These are phyloP conservation scores for Fraxinus americana DNA, from an alignment of 257 asterid genomes.

Conservation along the genomic window DNA sequence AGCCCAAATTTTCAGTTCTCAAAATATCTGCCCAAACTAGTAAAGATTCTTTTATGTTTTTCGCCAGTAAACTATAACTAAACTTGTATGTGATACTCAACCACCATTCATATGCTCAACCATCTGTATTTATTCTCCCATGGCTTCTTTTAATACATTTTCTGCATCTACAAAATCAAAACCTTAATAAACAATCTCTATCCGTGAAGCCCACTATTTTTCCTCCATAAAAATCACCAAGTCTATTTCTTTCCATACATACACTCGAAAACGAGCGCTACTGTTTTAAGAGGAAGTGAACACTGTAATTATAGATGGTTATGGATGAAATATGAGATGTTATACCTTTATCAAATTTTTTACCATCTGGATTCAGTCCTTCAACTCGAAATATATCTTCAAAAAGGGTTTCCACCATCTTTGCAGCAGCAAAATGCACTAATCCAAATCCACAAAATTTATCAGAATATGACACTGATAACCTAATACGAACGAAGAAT, in stretches of 20 bases:
- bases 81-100: neutral
- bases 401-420: slow-evolving; percentile 80
- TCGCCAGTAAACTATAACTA: neutral
- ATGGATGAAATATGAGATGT: neutral
- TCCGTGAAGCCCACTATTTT: neutral
- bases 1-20: neutral
- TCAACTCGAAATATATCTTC: slow-evolving; percentile 75
- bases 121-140: neutral
- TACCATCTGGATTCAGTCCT: slow-evolving; percentile 75
- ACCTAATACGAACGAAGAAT: neutral
- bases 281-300: neutral
- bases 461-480: neutral
- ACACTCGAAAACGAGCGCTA: neutral
- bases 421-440: slow-evolving; percentile 19
- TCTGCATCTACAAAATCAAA: neutral
- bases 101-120: neutral
- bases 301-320: neutral
- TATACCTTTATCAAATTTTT: slow-evolving; percentile 75
- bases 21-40: neutral
- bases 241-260: neutral
- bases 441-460: slow-evolving; percentile 27
- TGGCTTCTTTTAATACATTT: neutral
- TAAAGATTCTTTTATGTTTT: neutral
- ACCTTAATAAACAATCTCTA: neutral
- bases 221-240: neutral